phyloP scores from a whole-genome alignment of 2,329 filamentous ascomycete species.

The Fusarium keratoplasticum region DNA sequence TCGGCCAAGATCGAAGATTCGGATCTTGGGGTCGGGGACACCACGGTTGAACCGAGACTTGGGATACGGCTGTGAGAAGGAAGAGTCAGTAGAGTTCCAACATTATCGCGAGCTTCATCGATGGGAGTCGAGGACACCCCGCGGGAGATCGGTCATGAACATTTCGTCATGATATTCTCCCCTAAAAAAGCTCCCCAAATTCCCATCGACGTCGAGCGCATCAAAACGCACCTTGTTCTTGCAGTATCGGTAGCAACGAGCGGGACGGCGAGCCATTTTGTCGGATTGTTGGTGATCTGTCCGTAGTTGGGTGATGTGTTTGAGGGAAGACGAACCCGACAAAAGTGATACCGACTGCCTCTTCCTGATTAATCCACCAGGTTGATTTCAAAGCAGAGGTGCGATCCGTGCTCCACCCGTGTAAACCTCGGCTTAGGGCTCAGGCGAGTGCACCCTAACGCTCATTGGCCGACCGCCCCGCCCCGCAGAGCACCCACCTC shows the following conservation, averaged over 20 bases:
- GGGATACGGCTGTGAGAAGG: conserved; percentile 80
- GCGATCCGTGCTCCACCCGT: conserved; percentile 41
- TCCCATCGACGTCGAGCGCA: conserved; percentile 17
- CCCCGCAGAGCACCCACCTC: conserved; percentile 36
- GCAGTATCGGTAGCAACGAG: conserved; percentile 99
- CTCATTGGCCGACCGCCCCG: conserved; percentile 47
- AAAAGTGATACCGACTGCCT: conserved; percentile 44
- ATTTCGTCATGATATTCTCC: conserved; percentile 23
- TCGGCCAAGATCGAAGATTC: conserved; percentile 98
- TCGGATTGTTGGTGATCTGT: conserved; percentile 67
- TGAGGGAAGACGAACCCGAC: conserved; percentile 47
- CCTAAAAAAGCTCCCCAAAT: conserved; percentile 19
- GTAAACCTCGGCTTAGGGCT: conserved; percentile 58
- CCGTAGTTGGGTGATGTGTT: conserved; percentile 52
- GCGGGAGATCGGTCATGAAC: conserved; percentile 4
- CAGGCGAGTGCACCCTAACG: neutral
- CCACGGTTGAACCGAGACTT: conserved; percentile 99
- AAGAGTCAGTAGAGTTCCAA: conserved; percentile 31
- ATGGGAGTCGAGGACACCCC: conserved; percentile 2
- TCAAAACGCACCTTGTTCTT: conserved; percentile 94
- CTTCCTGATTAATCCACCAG: conserved; percentile 46
- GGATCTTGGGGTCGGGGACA: conserved; percentile 87
- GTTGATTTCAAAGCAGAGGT: conserved; percentile 67
- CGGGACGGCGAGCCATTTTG: conserved; percentile 99
- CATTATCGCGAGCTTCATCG: conserved; percentile 2